A percentile compares a stretch with the other conserved stretches of the same genome.
These are phyloP conservation scores for Cladobotryum protrusum DNA, from an alignment of 2,329 filamentous ascomycete species.

Conservation along the genomic window DNA sequence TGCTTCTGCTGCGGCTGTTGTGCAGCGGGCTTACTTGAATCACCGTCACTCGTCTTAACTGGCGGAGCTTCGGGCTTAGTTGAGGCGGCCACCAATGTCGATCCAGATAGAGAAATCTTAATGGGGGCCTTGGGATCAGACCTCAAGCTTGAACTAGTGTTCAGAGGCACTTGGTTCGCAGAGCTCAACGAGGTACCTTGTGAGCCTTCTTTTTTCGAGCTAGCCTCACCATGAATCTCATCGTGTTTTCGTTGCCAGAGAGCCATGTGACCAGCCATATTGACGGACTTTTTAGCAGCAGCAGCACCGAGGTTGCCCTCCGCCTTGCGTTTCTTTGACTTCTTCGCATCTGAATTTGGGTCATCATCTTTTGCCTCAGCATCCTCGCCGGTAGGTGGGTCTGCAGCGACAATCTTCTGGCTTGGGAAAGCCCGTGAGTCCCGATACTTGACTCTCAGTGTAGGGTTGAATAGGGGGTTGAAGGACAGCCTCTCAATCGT, in stretches of 20 bases:
- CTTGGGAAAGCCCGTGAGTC: slow-evolving; percentile 67
- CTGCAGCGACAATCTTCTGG: slow-evolving; percentile 52
- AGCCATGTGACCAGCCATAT: slow-evolving; percentile 39
- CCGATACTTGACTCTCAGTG: slow-evolving; percentile 67
- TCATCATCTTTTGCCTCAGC: slow-evolving; percentile 21
- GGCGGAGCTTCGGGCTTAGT: slow-evolving; percentile 9
- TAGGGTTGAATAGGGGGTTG: slow-evolving; percentile 60
- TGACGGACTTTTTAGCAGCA: slow-evolving; percentile 31
- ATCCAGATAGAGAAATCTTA: slow-evolving; percentile 26
- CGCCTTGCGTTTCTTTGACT: slow-evolving; percentile 49
- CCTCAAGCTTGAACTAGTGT: slow-evolving; percentile 7
- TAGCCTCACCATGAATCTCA: slow-evolving; percentile 28
- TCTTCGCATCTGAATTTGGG: slow-evolving; percentile 27
- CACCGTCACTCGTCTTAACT: slow-evolving; percentile 10
- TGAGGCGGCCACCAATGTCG: background rate
- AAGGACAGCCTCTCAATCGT: slow-evolving; percentile 62
- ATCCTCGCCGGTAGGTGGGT: slow-evolving; percentile 33
- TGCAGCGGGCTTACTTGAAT: background rate
- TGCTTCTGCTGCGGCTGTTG: slow-evolving; percentile 4
- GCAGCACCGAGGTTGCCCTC: slow-evolving; percentile 29
- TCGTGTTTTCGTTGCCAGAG: slow-evolving; percentile 40
- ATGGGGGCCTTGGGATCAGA: slow-evolving; percentile 20
- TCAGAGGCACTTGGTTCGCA: background rate
- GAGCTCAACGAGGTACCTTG: background rate
- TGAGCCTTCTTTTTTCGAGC: slow-evolving; percentile 1